Base-by-base conservation (phyloP, 78 protist genomes). In the Planoprotostelium fungivorum region DNA sequence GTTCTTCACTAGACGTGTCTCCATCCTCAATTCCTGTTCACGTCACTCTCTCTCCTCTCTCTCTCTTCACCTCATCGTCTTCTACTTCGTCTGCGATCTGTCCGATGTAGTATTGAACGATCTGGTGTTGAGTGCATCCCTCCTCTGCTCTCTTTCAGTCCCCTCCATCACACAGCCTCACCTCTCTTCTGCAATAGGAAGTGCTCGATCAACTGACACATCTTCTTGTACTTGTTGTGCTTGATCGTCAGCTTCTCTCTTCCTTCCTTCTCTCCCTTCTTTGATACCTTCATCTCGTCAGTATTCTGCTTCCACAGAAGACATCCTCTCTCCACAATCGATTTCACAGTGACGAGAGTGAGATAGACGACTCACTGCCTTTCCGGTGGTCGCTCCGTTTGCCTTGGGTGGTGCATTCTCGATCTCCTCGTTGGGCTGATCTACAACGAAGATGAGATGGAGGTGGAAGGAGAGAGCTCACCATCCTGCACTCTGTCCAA, bases 71-170 rank as follows among this genome's bases (percentile, higher is more conserved):
- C 10, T 37, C 38, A 28, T 83, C 37, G 28, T 63, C 23, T 23
- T 91, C 63, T 1, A 84, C 1, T 36, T 85, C 38, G 23, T 84
- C 89, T 28, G 86, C 34, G 16, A 5, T 25, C 16, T 51, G 73
- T 51, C 16, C 73, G 28, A 93, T 83, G n/a, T 87, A 90, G 89
- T 90, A 86, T 39, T 90, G 90, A 28, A 93, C n/a, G 0, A 93
- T 10, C 31, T 93, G 91, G 38, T 63, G 37, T 83, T 88, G 88
- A 34, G 38, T 37, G 0, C 84, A 34, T 36, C 38, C 88, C 1
- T 85, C 51, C 31, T 37, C 83, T 16, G 9, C 38, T 84, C 29
- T 84, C 28, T 86, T 86, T 35, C 29, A 1, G 0, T 37, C 87
- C 35, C 38, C 36, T 1, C 87, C 73, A 38, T 63, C 35, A 23